Evolutionary conservation across 495 filamentous ascomycete species (phyloP).

Genomic region (Cladorrhinum samala): DNA sequence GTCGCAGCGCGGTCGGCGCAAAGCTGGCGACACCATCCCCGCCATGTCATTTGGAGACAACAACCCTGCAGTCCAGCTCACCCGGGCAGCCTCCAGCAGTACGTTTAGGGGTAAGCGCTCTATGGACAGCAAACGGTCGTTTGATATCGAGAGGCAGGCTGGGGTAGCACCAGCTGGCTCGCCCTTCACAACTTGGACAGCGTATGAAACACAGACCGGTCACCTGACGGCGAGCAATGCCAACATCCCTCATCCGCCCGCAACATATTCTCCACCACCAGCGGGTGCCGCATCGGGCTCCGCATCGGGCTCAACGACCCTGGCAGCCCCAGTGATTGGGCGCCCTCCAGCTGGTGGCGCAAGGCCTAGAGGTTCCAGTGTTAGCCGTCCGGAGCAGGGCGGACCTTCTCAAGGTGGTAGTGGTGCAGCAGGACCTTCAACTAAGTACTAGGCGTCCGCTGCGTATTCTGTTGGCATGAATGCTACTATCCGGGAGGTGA

Average conservation of each 20-base stretch:
- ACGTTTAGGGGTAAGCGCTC: not conserved
- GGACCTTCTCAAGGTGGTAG: not conserved
- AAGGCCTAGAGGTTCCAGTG: constrained; percentile 23
- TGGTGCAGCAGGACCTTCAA: constrained; percentile 10
- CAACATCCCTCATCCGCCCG: constrained; percentile 3
- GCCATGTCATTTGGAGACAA: constrained; percentile 14
- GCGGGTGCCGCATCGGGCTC: no score
- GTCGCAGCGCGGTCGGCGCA: constrained; percentile 42
- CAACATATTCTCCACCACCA: constrained; percentile 1
- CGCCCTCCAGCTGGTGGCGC: constrained; percentile 8
- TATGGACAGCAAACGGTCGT: constrained; percentile 11
- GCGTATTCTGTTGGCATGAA: not conserved
- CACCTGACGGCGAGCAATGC: constrained; percentile 3
- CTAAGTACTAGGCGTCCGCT: constrained; percentile 7
- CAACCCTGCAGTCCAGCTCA: constrained; percentile 29
- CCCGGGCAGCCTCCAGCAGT: constrained; percentile 17
- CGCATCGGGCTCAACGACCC: constrained; percentile 1
- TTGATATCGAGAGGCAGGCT: constrained; percentile 27
- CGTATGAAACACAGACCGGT: constrained; percentile 1
- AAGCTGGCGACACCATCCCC: constrained; percentile 36
- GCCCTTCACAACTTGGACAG: constrained; percentile 16
- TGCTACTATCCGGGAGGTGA: not conserved
- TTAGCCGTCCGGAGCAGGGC: constrained; percentile 4
- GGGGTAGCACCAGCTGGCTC: constrained; percentile 20
- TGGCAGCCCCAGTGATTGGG: constrained; percentile 6